These are phyloP conservation scores for Pyrenochaeta sp. DNA, from an alignment of 2,329 filamentous ascomycete species.

Conservation along the genomic window DNA sequence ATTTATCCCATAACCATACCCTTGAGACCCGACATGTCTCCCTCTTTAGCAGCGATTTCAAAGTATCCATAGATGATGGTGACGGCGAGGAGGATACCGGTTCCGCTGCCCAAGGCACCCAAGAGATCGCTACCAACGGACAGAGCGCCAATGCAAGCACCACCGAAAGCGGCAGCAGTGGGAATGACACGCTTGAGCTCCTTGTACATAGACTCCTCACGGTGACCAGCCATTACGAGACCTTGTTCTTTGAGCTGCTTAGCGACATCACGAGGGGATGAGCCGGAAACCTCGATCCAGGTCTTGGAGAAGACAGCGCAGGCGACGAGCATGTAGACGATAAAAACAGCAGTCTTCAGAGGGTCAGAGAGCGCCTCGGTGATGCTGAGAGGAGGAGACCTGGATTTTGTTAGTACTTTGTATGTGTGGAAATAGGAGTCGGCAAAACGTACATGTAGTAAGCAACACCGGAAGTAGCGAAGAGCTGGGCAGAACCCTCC, in stretches of 20 bases:
- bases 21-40: conserved; percentile 83
- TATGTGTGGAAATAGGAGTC: background rate
- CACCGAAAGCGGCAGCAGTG: conserved; percentile 96
- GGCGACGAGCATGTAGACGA: conserved; percentile 96
- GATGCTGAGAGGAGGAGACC: conserved; percentile 92
- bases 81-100: conserved; percentile 96
- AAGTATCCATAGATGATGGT: conserved; percentile 99
- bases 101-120: conserved; percentile 94
- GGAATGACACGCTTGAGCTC: conserved; percentile 99
- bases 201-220: conserved; percentile 99
- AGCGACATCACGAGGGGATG: conserved; percentile 94
- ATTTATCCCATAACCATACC: conserved; percentile 66
- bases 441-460: conserved; percentile 83
- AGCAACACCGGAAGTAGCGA: conserved; percentile 88
- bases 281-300: conserved; percentile 99
- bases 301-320: conserved; percentile 99
- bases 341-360: conserved; percentile 94
- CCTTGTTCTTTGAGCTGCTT: conserved; percentile 99
- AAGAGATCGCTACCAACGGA: conserved; percentile 95
- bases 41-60: conserved; percentile 98
- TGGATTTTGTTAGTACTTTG: conserved; percentile 25
- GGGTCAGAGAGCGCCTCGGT: conserved; percentile 96
- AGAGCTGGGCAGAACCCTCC: conserved; percentile 94
- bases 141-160: conserved; percentile 97
- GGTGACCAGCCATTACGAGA: conserved; percentile 98